phyloP scores from a whole-genome alignment of 768 basidiomycete species.

The Leccinellum rugosiceps region DNA sequence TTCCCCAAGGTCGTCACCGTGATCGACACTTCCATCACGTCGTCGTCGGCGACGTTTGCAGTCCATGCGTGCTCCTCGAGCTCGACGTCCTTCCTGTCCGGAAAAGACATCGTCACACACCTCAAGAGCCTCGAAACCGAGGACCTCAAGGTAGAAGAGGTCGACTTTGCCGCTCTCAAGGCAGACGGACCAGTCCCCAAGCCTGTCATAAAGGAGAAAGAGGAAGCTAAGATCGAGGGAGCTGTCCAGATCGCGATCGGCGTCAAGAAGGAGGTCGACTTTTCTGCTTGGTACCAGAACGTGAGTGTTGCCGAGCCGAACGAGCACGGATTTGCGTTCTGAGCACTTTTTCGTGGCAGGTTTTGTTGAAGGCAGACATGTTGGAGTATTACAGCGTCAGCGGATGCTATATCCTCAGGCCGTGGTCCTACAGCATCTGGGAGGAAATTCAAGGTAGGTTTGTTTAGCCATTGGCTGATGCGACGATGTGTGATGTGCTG shows the following conservation, averaged over 20 bases:
- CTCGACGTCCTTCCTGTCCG: slow-evolving; percentile 74
- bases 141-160: slow-evolving; percentile 59
- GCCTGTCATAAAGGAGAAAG: slow-evolving; percentile 54
- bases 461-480: not conserved
- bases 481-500: not conserved
- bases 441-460: slow-evolving; percentile 84
- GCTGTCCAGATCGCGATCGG: slow-evolving; percentile 91
- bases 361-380: slow-evolving; percentile 98
- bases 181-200: slow-evolving; percentile 37
- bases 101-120: slow-evolving; percentile 70
- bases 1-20: slow-evolving; percentile 74
- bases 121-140: slow-evolving; percentile 68
- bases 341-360: slow-evolving; percentile 44
- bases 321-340: slow-evolving; percentile 1
- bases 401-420: slow-evolving; percentile 97
- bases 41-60: slow-evolving; percentile 61
- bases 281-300: slow-evolving; percentile 90
- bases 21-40: slow-evolving; percentile 75
- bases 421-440: slow-evolving; percentile 98
- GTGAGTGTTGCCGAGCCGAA: slow-evolving; percentile 41
- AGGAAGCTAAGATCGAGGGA: slow-evolving; percentile 80
- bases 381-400: slow-evolving; percentile 98
- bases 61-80: slow-evolving; percentile 71
- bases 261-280: slow-evolving; percentile 94
- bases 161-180: slow-evolving; percentile 70